Base-by-base conservation (phyloP, 345 rosid genomes). In the Salix udensis region DNA sequence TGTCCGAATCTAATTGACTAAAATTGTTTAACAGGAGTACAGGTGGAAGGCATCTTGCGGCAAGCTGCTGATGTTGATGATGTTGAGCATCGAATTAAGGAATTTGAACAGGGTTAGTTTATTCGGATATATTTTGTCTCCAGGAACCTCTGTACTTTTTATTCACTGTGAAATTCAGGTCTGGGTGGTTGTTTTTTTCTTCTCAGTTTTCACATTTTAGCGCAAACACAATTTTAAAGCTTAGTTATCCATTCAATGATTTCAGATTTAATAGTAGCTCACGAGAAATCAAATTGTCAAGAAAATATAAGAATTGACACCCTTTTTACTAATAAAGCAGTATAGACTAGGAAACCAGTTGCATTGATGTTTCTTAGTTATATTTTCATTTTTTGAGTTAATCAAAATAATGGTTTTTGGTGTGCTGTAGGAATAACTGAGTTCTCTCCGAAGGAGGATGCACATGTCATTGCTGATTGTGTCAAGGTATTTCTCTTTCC, bases 11-110 rank as follows among this genome's bases (percentile, higher is more conserved):
- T 90, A 62, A 85, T 78, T 34, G n/a, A 44, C 55, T 74, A 34
- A 73, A 77, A 30, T 30, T 72, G 70, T 77, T 69, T 80, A 74
- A 76, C 89, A 96, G 99, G 99, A 82, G 71, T 86, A 79, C 89
- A 83, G 83, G 90, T 87, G 75, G 98, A 96, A 91, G 99, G 99
- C 75, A 91, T 96, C 78, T 84, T 96, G 88, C 86, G 99, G 77
- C 98, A 96, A 85, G 99, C 99, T 80, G 99, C 99, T 39, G 97
- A 90, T 83, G 99, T 96, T 23, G 98, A 96, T 72, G 97, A 92
- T 81, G 99, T 96, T 77, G 91, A 93, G 83, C 88, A 67, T 80
- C 91, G 99, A 72, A 89, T 96, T 86, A 89, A 89, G 42, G 98
- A 92, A 80, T 96, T 89, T 74, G 98, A 93, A 85, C 90, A 93